phyloP scores from a whole-genome alignment of 2,329 filamentous ascomycete species.

The Juglanconis juglandina region DNA sequence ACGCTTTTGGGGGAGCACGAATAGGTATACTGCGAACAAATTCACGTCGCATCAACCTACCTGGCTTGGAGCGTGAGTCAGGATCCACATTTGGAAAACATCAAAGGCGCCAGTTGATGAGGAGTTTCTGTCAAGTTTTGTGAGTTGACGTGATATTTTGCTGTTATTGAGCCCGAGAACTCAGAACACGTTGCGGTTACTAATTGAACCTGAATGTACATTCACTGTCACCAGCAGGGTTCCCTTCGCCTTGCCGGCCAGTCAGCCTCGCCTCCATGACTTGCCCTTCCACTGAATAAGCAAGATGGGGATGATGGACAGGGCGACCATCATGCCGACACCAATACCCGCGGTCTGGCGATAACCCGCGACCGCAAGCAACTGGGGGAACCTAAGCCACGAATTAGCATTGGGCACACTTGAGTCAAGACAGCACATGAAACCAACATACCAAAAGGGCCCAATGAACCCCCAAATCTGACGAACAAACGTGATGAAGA shows the following conservation, averaged over 20 bases:
- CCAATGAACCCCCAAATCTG: slow-evolving; percentile 52
- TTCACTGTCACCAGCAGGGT: not conserved
- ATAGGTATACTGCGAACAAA: too few species aligned
- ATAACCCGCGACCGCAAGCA: slow-evolving; percentile 34
- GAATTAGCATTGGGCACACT: not conserved
- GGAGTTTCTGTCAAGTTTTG: too few species aligned
- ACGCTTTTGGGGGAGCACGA: too few species aligned
- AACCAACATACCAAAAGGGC: slow-evolving; percentile 27
- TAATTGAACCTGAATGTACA: too few species aligned
- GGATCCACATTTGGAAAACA: too few species aligned
- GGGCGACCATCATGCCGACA: slow-evolving; percentile 31
- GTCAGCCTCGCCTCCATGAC: slow-evolving; percentile 4
- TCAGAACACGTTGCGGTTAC: too few species aligned
- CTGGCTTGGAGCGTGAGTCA: too few species aligned
- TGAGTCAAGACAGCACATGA: not conserved
- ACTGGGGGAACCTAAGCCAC: slow-evolving; percentile 32
- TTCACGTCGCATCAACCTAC: too few species aligned
- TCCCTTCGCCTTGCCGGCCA: not conserved
- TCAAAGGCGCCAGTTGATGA: too few species aligned
- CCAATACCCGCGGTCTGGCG: slow-evolving; percentile 32
- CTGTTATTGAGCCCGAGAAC: too few species aligned
- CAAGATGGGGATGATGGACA: slow-evolving; percentile 19
- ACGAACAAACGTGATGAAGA: slow-evolving; percentile 55
- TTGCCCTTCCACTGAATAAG: slow-evolving; percentile 20
- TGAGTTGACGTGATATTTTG: too few species aligned